These are phyloP conservation scores for Xylaria sp. DNA, from an alignment of 2,329 filamentous ascomycete species.

Conservation along the genomic window DNA sequence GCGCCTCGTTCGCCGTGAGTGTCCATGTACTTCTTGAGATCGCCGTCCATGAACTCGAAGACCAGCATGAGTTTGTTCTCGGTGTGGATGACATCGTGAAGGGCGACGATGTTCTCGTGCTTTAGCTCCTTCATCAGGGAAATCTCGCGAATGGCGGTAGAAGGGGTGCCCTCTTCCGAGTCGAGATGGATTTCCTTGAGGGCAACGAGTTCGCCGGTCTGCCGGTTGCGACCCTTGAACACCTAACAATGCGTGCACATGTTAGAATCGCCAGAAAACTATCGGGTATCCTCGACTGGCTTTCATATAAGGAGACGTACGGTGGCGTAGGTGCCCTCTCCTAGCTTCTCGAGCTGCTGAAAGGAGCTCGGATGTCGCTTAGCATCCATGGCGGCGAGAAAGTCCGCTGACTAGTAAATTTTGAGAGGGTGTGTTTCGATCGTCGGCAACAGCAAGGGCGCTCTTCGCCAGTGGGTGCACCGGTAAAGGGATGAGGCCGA, in stretches of 20 bases:
- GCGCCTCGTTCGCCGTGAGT: slow-evolving; percentile 88
- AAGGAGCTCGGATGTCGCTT: slow-evolving; percentile 95
- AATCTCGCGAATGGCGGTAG: slow-evolving; percentile 97
- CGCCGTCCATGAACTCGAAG: slow-evolving; percentile 98
- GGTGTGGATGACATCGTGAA: slow-evolving; percentile 99
- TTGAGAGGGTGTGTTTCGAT: neutral
- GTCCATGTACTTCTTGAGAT: slow-evolving; percentile 99
- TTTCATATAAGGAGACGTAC: slow-evolving; percentile 61
- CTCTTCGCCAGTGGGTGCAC: neutral
- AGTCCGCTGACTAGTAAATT: neutral
- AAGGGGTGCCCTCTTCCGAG: slow-evolving; percentile 96
- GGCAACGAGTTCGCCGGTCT: slow-evolving; percentile 95
- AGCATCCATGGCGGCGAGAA: slow-evolving; percentile 76
- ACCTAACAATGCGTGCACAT: slow-evolving; percentile 66
- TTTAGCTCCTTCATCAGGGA: slow-evolving; percentile 99
- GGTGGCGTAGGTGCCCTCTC: slow-evolving; percentile 98
- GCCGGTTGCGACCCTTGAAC: slow-evolving; percentile 97
- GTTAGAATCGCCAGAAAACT: slow-evolving; percentile 32
- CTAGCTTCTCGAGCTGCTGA: slow-evolving; percentile 98
- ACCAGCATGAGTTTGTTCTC: slow-evolving; percentile 99
- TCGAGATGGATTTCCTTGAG: slow-evolving; percentile 99
- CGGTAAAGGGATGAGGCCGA: neutral
- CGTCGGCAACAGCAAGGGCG: neutral
- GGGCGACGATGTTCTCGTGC: slow-evolving; percentile 96
- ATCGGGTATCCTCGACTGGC: slow-evolving; percentile 33